These are phyloP conservation scores for Dentipellis fragilis DNA, from an alignment of 768 basidiomycete species.

Conservation along the genomic window DNA sequence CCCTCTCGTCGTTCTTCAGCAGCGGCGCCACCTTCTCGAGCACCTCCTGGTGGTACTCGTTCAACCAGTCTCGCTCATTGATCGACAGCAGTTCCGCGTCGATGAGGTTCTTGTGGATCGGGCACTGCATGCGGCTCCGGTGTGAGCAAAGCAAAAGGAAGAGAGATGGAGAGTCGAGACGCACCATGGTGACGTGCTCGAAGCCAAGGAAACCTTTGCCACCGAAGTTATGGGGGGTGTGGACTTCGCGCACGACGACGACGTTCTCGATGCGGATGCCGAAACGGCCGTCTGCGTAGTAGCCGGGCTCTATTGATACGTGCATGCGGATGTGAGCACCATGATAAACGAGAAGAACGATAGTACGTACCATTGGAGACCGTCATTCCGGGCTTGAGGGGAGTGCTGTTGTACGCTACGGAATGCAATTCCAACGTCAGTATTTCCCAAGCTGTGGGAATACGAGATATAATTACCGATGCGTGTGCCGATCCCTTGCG, in stretches of 20 bases:
- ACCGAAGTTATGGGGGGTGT: conserved; percentile 71
- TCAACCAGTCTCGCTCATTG: conserved; percentile 74
- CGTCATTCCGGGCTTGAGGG: conserved; percentile 80
- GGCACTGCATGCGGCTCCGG: conserved; percentile 36
- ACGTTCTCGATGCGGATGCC: conserved; percentile 93
- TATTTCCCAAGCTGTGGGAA: neutral
- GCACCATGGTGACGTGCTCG: conserved; percentile 84
- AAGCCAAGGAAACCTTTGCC: conserved; percentile 77
- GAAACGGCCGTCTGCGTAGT: conserved; percentile 82
- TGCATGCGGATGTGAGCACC: neutral
- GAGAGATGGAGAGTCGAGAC: neutral
- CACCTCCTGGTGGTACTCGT: conserved; percentile 74
- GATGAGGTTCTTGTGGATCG: conserved; percentile 80
- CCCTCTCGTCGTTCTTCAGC: conserved; percentile 49
- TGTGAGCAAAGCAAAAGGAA: neutral
- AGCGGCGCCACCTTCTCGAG: conserved; percentile 64
- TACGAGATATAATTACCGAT: conserved; percentile 22
- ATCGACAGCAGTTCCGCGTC: conserved; percentile 49
- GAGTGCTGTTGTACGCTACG: conserved; percentile 54
- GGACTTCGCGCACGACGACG: conserved; percentile 60
- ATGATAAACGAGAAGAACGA: neutral
- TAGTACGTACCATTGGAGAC: conserved; percentile 62
- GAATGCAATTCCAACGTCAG: neutral
- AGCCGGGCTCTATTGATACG: conserved; percentile 81
- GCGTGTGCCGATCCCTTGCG: conserved; percentile 53